Percentiles rank a stretch among this genome's conserved stretches.
These are phyloP conservation scores for Pelargonium myrrhifolium DNA, from an alignment of 441 rosid species.

Conservation along the genomic window DNA sequence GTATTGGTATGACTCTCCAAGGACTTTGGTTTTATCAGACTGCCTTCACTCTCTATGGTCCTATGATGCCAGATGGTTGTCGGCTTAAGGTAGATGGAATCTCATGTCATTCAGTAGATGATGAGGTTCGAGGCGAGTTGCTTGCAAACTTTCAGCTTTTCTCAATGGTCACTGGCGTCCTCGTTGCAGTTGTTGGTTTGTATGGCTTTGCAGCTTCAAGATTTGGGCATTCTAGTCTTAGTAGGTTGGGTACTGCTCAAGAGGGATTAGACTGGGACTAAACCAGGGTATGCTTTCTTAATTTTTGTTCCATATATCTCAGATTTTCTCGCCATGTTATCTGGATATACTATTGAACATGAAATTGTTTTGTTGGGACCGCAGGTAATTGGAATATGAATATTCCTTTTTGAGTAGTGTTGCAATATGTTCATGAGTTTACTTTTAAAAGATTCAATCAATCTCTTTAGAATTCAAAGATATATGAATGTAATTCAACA, in stretches of 20 bases:
- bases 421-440: not conserved
- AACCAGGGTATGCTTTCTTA: conserved; percentile 12
- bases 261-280: conserved; percentile 19
- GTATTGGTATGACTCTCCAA: conserved; percentile 76
- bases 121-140: conserved; percentile 65
- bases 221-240: conserved; percentile 32
- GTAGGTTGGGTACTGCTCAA: conserved; percentile 21
- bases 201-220: conserved; percentile 55
- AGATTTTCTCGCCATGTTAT: no score
- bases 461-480: no score
- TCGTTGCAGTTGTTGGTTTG: conserved; percentile 47
- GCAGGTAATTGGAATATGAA: not conserved
- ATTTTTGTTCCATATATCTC: not conserved
- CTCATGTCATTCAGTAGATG: conserved; percentile 45
- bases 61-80: conserved; percentile 89
- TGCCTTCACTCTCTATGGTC: conserved; percentile 86
- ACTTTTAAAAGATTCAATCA: not conserved
- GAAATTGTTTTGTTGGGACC: not conserved
- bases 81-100: conserved; percentile 38
- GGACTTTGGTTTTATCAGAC: conserved; percentile 98
- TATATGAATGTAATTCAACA: no score
- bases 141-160: conserved; percentile 85
- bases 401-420: not conserved
- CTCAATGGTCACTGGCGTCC: conserved; percentile 51
- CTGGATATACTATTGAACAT: no score